Evolutionary conservation across 164 flowering plant genomes (phyloP).

Genomic region (Umbilicus rupestris): DNA sequence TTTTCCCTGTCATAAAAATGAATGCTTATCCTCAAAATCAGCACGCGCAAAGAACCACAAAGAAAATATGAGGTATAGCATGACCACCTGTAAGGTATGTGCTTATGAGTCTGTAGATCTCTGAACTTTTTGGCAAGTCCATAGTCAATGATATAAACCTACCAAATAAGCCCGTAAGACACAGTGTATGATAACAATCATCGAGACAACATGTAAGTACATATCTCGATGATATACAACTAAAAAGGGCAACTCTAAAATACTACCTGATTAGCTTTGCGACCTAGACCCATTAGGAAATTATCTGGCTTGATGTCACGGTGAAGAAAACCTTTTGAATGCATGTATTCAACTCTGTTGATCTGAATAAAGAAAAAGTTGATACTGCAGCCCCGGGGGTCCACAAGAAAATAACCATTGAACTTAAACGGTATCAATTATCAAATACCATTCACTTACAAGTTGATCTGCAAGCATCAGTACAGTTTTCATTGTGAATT

Average conservation of each 20-base stretch:
- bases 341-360: conserved; percentile 62
- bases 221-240: not conserved
- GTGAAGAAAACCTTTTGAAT: conserved; percentile 62
- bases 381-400: too few species aligned
- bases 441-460: conserved; percentile 23
- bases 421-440: too few species aligned
- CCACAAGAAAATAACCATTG: too few species aligned
- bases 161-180: too few species aligned
- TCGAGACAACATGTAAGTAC: too few species aligned
- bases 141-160: conserved; percentile 58
- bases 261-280: conserved; percentile 65
- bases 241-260: conserved; percentile 9
- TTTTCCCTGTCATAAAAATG: conserved; percentile 39
- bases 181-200: too few species aligned
- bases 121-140: conserved; percentile 68
- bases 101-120: conserved; percentile 65
- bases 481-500: conserved; percentile 52
- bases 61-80: not conserved
- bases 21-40: not conserved
- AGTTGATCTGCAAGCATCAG: conserved; percentile 72
- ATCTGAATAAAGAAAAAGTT: conserved; percentile 24
- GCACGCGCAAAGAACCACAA: not conserved
- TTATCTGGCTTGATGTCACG: conserved; percentile 73
- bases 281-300: conserved; percentile 64
- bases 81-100: conserved; percentile 58